Evolutionary conservation across 2,329 filamentous ascomycete species (phyloP), one percentile per base, ranked within the genome.

Genomic region (Fusarium penzigii): DNA sequence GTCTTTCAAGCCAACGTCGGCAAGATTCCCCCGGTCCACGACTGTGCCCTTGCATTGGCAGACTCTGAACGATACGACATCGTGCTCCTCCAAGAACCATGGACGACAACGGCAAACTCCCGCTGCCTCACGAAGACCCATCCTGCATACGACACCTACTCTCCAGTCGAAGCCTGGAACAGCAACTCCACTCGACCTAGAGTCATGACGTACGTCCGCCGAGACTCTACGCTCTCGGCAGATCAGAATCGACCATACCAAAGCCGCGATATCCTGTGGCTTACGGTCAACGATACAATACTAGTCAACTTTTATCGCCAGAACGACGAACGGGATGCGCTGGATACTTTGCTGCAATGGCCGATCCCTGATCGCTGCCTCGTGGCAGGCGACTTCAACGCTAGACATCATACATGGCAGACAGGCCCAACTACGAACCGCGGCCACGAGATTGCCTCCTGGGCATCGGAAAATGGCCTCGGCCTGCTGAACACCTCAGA

Each of bases 261-360:
- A 29, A 57, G 40, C 32, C 49, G 49, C 12, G 52, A 57, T 38
- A 57, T 55, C 39, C 48, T 57, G 10, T 59, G 49, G 54, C 39
- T 59, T 17, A 53, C 40, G 29, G 36, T 57, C 36, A 57, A 57
- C 44, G 45, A 48, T 20, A 48, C 46, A 14, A 55, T 42, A 29
- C 55, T 57, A 42, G 53, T 59, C 25, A 56, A 59, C 49, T 53
- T 53, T 52, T 57, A 59, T 46, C 41, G 57, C 20, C 47, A 57
- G 32, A 53, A 47, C 29, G 43, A 47, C 39, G 42, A 51, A 20
- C 43, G 50, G 16, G 51, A 43, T 34, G 53, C 56, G 11, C 42
- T 56, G 10, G 48, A 59, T 17, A 44, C 46, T 16, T 44, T 59
- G 17, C 51, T 54, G 16, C 40, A 45, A 36, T 55, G 48, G 57